Evolutionary conservation across 2,329 filamentous ascomycete genomes (phyloP).

Genomic region (Sclerotinia trifoliorum): DNA sequence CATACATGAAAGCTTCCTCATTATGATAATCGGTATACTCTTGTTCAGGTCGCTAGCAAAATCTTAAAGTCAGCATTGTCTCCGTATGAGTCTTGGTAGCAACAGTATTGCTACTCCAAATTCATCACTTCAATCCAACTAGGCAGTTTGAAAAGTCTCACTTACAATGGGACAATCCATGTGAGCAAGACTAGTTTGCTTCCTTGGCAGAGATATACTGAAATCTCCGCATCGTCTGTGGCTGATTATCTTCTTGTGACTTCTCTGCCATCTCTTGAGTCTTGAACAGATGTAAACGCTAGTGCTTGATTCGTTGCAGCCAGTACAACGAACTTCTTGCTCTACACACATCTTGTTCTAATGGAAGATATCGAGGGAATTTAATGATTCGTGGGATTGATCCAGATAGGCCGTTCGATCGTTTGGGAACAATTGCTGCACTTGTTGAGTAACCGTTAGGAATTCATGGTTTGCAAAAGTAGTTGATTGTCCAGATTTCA

Average conservation of each 20-base stretch:
- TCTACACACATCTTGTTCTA: constrained; percentile 10
- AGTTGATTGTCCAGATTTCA: background rate
- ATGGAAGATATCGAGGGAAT: background rate
- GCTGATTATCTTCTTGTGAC: constrained; percentile 18
- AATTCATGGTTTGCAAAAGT: background rate
- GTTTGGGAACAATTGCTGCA: constrained; percentile 1
- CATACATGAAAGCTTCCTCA: constrained; percentile 12
- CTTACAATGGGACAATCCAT: constrained; percentile 22
- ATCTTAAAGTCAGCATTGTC: constrained; percentile 8
- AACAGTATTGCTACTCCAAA: background rate
- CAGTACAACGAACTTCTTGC: constrained; percentile 22
- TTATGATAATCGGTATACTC: constrained; percentile 6
- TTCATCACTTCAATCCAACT: background rate
- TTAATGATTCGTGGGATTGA: background rate
- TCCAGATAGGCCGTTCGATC: background rate
- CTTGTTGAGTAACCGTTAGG: background rate
- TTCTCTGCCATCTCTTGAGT: constrained; percentile 22
- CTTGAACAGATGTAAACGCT: constrained; percentile 19
- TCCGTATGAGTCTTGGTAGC: background rate
- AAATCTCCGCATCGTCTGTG: constrained; percentile 18
- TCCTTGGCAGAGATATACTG: constrained; percentile 16
- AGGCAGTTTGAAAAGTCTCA: background rate
- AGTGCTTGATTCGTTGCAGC: constrained; percentile 18
- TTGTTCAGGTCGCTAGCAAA: background rate
- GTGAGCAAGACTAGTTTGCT: constrained; percentile 12